Conservation (phyloP, 73 alveolate species). For the Paramecium tetraurelia region DNA sequence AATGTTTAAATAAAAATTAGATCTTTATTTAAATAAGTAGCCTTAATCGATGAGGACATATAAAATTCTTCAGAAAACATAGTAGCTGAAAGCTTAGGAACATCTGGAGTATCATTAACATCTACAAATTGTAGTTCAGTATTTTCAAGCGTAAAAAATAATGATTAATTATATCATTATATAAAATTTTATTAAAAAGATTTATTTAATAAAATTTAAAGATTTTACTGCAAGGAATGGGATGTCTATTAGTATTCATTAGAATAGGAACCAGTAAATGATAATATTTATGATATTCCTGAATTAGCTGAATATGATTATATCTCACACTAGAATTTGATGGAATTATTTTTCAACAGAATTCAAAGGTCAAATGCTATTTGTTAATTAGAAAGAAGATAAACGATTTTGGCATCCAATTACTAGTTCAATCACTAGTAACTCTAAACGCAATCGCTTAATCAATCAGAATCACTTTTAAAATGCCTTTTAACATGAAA, state of each 20-base stretch:
- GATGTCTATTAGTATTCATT: not conserved
- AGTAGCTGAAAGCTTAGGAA: not conserved
- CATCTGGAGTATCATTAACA: not conserved
- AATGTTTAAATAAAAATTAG: not conserved
- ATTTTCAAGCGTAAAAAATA: not conserved
- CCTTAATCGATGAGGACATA: not conserved
- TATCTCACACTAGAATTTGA: not conserved
- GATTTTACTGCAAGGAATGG: not conserved
- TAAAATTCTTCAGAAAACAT: not conserved
- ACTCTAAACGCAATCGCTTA: not conserved
- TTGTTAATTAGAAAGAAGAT: not conserved
- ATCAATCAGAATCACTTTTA: not conserved
- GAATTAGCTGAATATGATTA: not conserved
- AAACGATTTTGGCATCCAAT: not conserved
- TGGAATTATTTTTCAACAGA: not conserved
- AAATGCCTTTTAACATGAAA: not conserved
- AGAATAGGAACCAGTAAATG: not conserved
- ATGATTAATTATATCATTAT: not conserved
- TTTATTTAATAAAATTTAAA: not conserved
- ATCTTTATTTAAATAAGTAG: not conserved
- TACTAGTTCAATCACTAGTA: not conserved
- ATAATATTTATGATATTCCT: not conserved
- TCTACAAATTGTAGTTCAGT: not conserved
- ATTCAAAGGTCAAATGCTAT: not conserved
- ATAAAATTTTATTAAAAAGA: not conserved